A percentile compares a stretch with the other conserved stretches of the same genome.
Evolutionary conservation across 306 rosid genomes (phyloP).

Genomic region (Begonia masoniana): DNA sequence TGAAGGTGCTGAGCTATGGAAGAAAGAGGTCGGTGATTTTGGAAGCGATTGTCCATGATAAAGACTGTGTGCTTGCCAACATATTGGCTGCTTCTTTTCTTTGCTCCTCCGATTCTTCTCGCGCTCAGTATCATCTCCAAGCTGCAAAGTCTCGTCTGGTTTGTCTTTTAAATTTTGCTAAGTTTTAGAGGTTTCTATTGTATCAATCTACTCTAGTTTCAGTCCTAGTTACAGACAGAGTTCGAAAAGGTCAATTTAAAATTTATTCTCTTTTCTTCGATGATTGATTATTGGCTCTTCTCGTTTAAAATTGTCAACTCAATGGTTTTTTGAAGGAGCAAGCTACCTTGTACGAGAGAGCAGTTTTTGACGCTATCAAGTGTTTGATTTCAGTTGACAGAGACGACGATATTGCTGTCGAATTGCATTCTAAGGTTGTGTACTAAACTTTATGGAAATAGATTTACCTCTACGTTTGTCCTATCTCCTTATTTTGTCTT

Average conservation of each 20-base stretch:
- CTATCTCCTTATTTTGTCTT: background rate
- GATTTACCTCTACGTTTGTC: background rate
- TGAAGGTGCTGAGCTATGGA: slow-evolving; percentile 60
- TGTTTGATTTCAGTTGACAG: slow-evolving; percentile 45
- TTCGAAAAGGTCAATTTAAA: no score
- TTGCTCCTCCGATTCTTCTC: slow-evolving; percentile 35
- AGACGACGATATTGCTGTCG: slow-evolving; percentile 64
- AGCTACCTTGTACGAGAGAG: slow-evolving; percentile 74
- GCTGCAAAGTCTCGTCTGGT: slow-evolving; percentile 58
- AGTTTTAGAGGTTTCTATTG: no score
- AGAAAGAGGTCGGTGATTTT: slow-evolving; percentile 68
- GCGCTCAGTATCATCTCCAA: slow-evolving; percentile 31
- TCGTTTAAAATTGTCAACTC: background rate
- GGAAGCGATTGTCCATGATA: slow-evolving; percentile 50
- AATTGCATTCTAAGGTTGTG: slow-evolving; percentile 51
- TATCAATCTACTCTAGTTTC: no score
- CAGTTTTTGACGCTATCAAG: slow-evolving; percentile 44
- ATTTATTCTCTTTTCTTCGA: background rate
- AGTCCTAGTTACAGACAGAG: no score
- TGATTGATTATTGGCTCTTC: background rate
- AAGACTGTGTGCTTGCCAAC: slow-evolving; percentile 70
- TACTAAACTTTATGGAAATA: background rate
- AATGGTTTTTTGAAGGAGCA: slow-evolving; percentile 31
- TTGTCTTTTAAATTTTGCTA: background rate
- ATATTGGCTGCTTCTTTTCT: slow-evolving; percentile 49